Evolutionary conservation across 148 eudicot genomes (phyloP).

Genomic region (Fagopyrum homotropicum): DNA sequence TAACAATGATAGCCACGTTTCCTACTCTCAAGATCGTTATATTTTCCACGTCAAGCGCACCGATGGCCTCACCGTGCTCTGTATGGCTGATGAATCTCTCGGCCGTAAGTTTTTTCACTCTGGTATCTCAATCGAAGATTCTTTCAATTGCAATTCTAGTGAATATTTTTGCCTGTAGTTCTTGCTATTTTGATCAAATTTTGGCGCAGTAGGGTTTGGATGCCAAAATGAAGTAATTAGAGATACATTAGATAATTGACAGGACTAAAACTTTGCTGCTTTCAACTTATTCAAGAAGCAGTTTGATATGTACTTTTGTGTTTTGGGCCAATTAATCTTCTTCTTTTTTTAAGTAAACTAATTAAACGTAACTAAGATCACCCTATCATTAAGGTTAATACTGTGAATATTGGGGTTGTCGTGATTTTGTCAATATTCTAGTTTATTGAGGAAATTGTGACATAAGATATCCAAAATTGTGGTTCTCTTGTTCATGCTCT

Average conservation of each 20-base stretch:
- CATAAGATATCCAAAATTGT: not conserved
- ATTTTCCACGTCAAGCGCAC: conserved; percentile 88
- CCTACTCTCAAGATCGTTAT: conserved; percentile 89
- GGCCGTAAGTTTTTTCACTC: conserved; percentile 41
- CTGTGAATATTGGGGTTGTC: not conserved
- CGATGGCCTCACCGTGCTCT: conserved; percentile 81
- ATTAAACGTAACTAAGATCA: too few species aligned
- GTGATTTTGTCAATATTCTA: not conserved
- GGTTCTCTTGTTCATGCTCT: not conserved
- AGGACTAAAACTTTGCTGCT: not conserved
- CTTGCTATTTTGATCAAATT: not conserved
- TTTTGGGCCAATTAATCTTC: not conserved
- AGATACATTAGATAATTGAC: not conserved
- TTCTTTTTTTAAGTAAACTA: not conserved
- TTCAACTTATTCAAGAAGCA: not conserved
- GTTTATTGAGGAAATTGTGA: not conserved
- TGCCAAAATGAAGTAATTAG: not conserved
- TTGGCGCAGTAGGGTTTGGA: not conserved
- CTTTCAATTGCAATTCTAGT: not conserved
- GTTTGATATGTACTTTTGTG: not conserved
- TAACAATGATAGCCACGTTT: conserved; percentile 54
- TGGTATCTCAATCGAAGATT: not conserved
- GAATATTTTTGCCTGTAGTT: not conserved
- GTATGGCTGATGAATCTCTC: conserved; percentile 87
- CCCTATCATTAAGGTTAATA: not conserved